Evolutionary conservation across 306 rosid genomes (phyloP).

Genomic region (Gynostemma pentaphyllum): DNA sequence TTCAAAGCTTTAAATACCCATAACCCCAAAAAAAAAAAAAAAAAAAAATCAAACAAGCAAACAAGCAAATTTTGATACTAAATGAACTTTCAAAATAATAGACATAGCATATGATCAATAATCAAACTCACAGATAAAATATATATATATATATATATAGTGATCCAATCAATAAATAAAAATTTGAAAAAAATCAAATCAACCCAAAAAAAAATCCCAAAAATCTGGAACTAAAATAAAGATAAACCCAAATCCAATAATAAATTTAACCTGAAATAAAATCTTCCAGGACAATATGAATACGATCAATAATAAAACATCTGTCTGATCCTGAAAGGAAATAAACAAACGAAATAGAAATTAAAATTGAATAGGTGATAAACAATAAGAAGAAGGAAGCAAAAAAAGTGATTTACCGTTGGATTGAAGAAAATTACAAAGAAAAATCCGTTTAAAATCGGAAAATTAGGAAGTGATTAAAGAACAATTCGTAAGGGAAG

Average conservation of each 20-base stretch:
- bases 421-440: not conserved
- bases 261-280: conserved; percentile 32
- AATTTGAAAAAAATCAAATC: not conserved
- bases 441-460: conserved; percentile 1
- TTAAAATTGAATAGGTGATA: not conserved
- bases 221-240: not conserved
- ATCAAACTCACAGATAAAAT: not conserved
- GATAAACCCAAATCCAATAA: not conserved
- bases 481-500: conserved; percentile 1
- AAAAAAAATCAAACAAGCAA: not conserved
- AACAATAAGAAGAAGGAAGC: not conserved
- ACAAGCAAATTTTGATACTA: conserved; percentile 1
- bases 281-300: conserved; percentile 24
- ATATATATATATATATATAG: too few relatives aligned
- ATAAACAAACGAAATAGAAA: conserved; percentile 2
- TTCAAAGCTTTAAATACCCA: conserved; percentile 23
- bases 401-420: not conserved
- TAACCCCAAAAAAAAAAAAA: not conserved
- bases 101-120: not conserved
- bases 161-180: too few relatives aligned
- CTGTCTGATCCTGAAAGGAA: conserved; percentile 23
- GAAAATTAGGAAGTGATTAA: conserved; percentile 5
- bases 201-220: not conserved
- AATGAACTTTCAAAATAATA: conserved; percentile 10
- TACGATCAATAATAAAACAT: conserved; percentile 7